A percentile compares a stretch with the other conserved stretches of the same genome.
phyloP scores from a whole-genome alignment of 1,139 yeast genomes.

The Petasospora rhodanensis region DNA sequence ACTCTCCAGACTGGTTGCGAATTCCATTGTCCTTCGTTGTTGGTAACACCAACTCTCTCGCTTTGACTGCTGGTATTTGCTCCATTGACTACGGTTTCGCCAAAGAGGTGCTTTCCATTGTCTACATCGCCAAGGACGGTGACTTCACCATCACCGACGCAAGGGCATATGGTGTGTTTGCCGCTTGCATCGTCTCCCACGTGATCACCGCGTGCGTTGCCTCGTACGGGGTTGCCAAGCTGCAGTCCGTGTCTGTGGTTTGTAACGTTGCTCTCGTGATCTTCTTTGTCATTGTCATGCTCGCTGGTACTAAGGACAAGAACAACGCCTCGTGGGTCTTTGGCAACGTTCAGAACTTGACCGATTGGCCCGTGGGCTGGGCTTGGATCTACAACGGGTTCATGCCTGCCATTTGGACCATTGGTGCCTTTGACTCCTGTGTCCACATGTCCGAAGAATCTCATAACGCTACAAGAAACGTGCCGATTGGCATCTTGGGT shows the following conservation, averaged over 20 bases:
- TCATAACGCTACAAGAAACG: conserved; percentile 53
- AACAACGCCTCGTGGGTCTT: conserved; percentile 56
- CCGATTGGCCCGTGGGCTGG: conserved; percentile 67
- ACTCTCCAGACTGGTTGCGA: conserved; percentile 39
- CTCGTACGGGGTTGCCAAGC: conserved; percentile 43
- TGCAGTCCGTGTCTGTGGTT: conserved; percentile 51
- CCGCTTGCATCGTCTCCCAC: conserved; percentile 41
- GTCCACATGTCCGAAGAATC: conserved; percentile 73
- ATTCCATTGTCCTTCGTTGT: conserved; percentile 45
- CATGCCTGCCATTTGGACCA: conserved; percentile 65
- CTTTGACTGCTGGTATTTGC: conserved; percentile 47
- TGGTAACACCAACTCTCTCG: conserved; percentile 51
- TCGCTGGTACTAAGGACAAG: conserved; percentile 45
- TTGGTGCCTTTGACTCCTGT: conserved; percentile 66
- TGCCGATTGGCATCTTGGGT: conserved; percentile 57
- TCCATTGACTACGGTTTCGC: conserved; percentile 54
- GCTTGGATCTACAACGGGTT: conserved; percentile 44
- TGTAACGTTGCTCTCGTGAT: conserved; percentile 45
- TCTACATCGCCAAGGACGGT: conserved; percentile 39
- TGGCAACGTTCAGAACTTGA: conserved; percentile 46
- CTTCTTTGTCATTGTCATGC: conserved; percentile 57
- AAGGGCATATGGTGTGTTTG: conserved; percentile 46
- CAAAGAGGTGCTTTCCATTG: conserved; percentile 42
- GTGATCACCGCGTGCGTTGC: conserved; percentile 40
- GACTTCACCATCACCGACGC: conserved; percentile 34